phyloP scores from a whole-genome alignment of 1,284 basidiomycete species.

The Apiotrichum gamsii region DNA sequence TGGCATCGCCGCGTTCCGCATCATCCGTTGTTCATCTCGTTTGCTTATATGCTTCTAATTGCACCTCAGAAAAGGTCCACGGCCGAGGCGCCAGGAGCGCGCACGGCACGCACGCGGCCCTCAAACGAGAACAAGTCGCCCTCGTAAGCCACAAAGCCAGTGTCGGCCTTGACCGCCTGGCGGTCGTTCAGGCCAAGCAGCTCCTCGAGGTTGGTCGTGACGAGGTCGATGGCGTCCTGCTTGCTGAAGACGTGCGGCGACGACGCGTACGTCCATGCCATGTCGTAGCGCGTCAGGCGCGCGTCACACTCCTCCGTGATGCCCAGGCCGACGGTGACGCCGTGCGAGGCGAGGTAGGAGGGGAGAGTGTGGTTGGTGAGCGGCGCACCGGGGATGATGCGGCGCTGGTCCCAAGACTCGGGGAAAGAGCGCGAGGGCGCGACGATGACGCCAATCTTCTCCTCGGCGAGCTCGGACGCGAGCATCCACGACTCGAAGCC shows the following conservation, averaged over 20 bases:
- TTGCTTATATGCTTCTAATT: background rate
- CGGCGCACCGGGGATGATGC: slow-evolving; percentile 69
- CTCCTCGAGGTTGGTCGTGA: slow-evolving; percentile 59
- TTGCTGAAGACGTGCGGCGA: slow-evolving; percentile 53
- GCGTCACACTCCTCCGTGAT: slow-evolving; percentile 58
- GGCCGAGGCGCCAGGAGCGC: slow-evolving; percentile 15
- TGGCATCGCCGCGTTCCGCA: too few species aligned
- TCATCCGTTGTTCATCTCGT: too few species aligned
- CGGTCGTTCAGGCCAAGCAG: slow-evolving; percentile 55
- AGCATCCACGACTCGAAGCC: slow-evolving; percentile 63
- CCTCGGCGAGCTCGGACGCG: slow-evolving; percentile 63
- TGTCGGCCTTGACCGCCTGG: slow-evolving; percentile 20
- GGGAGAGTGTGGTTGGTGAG: slow-evolving; percentile 61
- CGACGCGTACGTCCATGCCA: slow-evolving; percentile 56
- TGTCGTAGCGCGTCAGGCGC: slow-evolving; percentile 63
- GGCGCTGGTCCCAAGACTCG: slow-evolving; percentile 59
- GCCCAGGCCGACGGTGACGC: slow-evolving; percentile 69
- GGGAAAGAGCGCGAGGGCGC: slow-evolving; percentile 59
- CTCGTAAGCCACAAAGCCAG: slow-evolving; percentile 62
- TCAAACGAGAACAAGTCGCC: slow-evolving; percentile 37
- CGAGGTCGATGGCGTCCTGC: slow-evolving; percentile 56
- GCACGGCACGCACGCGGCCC: slow-evolving; percentile 33
- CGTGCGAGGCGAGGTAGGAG: slow-evolving; percentile 57
- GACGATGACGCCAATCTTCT: slow-evolving; percentile 68
- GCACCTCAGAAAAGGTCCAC: slow-evolving; percentile 29